Conservation (phyloP, 2,329 filamentous ascomycete genomes). For the Venturia oleaginea region DNA sequence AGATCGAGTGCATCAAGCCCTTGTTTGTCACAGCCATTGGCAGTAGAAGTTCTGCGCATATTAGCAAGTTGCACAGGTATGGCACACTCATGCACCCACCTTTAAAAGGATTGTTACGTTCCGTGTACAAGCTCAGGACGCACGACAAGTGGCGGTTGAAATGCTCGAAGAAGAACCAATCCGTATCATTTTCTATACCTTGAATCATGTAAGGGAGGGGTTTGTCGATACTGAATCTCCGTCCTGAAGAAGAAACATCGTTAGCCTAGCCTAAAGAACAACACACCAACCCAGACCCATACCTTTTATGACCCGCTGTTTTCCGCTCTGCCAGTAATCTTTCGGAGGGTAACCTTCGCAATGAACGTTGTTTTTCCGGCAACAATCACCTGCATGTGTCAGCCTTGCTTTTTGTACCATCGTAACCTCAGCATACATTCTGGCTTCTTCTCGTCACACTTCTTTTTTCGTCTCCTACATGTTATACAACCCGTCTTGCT, state of each 20-base stretch:
- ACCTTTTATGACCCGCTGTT: constrained; percentile 47
- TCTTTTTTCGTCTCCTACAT: constrained; percentile 52
- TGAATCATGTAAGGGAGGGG: constrained; percentile 57
- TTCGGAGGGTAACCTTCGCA: constrained; percentile 87
- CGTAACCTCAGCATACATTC: constrained; percentile 26
- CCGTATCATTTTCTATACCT: constrained; percentile 70
- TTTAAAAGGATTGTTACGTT: constrained; percentile 76
- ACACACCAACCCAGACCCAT: neutral
- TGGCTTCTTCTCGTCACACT: constrained; percentile 44
- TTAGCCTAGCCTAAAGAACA: neutral
- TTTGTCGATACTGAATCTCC: constrained; percentile 26
- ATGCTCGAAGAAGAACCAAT: constrained; percentile 73
- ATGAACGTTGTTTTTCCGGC: constrained; percentile 85
- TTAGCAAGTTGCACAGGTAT: neutral
- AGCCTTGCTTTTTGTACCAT: constrained; percentile 16
- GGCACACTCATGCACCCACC: neutral
- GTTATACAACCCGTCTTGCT: constrained; percentile 52
- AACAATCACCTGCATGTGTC: constrained; percentile 59
- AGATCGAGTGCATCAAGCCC: constrained; percentile 82
- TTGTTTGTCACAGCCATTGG: constrained; percentile 72
- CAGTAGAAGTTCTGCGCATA: constrained; percentile 54
- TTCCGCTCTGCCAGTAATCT: constrained; percentile 79
- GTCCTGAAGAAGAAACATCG: constrained; percentile 23
- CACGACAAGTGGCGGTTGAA: constrained; percentile 72
- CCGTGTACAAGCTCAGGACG: constrained; percentile 72